A percentile compares a stretch with the other conserved stretches of the same genome.
These are phyloP conservation scores for Setaria italica DNA, from an alignment of 202 grass and related monocot genomes.

Conservation along the genomic window DNA sequence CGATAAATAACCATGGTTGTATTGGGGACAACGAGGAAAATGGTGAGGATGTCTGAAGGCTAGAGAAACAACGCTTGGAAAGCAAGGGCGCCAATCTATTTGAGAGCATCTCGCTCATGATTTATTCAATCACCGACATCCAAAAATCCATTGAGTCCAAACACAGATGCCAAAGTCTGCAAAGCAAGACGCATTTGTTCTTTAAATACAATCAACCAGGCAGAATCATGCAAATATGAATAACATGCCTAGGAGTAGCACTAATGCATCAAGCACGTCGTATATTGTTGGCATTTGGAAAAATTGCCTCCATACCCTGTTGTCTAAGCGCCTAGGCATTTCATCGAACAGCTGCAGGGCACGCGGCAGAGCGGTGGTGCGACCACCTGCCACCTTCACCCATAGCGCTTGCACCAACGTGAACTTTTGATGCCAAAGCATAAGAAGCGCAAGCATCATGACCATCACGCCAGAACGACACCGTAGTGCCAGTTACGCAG, in stretches of 20 bases:
- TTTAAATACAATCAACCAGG: neutral
- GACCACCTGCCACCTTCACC: neutral
- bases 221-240: neutral
- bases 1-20: conserved; percentile 79
- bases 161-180: neutral
- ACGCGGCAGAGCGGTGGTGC: neutral
- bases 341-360: conserved; percentile 25
- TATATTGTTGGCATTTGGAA: neutral
- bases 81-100: neutral
- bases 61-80: conserved; percentile 29
- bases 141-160: conserved; percentile 5
- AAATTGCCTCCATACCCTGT: neutral
- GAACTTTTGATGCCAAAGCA: neutral
- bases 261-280: neutral
- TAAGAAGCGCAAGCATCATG: neutral
- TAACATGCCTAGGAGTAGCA: neutral
- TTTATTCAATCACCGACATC: conserved; percentile 5
- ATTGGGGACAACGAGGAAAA: conserved; percentile 7
- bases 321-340: conserved; percentile 29
- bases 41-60: neutral
- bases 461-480: neutral
- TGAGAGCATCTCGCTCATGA: conserved; percentile 26
- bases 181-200: conserved; percentile 2
- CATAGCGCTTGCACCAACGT: neutral
- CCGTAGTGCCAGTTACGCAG: neutral